Conservation (phyloP, 2,329 filamentous ascomycete genomes). For the Lasiodiplodia citricola region DNA sequence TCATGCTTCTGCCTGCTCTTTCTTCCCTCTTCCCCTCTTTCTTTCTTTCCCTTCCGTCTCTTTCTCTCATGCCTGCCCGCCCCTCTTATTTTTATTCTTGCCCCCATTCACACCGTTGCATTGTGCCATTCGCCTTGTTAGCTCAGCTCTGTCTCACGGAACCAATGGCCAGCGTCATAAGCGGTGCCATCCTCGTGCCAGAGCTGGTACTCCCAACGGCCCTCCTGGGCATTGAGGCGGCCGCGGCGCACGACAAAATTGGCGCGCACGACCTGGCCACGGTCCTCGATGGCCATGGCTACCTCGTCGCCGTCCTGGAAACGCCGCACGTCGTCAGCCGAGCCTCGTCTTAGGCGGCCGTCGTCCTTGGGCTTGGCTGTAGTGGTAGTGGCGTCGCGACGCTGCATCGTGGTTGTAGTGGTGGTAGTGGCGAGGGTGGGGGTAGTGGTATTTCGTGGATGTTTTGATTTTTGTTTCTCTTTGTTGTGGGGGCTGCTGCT, state of each 20-base stretch:
- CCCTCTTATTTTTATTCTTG: neutral
- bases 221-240: neutral
- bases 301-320: conserved; percentile 22
- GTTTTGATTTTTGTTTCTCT: no score
- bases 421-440: neutral
- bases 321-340: conserved; percentile 9
- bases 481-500: neutral
- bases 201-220: conserved; percentile 22
- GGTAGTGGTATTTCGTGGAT: no score
- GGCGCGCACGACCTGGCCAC: conserved; percentile 1
- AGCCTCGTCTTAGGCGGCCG: neutral
- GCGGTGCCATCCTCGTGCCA: conserved; percentile 22
- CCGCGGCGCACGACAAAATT: conserved; percentile 14
- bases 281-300: conserved; percentile 10
- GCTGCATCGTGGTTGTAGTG: neutral
- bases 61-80: neutral
- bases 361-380: neutral
- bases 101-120: neutral
- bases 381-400: neutral
- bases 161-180: conserved; percentile 18
- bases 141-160: conserved; percentile 13
- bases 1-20: neutral
- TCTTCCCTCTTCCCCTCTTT: neutral
- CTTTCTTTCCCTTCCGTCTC: neutral
- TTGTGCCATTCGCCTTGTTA: neutral